Evolutionary conservation across 345 rosid species (phyloP), one percentile per base, ranked within the genome.

Genomic region (Brassica rapa): DNA sequence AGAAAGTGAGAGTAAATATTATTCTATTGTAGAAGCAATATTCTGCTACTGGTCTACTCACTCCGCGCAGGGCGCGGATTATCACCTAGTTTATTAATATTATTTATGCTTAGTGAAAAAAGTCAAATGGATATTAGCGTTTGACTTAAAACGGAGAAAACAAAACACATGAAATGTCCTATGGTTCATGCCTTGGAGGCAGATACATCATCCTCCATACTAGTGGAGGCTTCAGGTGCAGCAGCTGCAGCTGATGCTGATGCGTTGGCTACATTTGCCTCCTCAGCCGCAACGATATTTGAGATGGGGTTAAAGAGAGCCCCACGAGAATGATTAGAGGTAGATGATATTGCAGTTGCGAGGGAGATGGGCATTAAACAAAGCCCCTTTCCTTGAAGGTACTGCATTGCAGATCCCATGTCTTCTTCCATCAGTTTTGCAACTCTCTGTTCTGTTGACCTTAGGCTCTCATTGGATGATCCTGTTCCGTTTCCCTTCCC

Each of bases 341-440:
- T 82, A 0, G 41, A 86, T 16, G 99, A 93, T 51, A 93, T 91
- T 1, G 97, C 97, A 1, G 97, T 87, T 51, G 98, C 98, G 4
- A 95, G 90, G 2, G 98, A 93, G 72, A 95, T 95, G 11, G 99
- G 99, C 99, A 95, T 95, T 35, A 95, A 83, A 74, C 99, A 93
- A 4, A 95, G 96, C 1, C 99, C 99, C 70, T 95, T 95, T 61
- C 98, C 98, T 76, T 95, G 99, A 29, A 95, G 83, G 55, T 93
- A 95, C 80, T 93, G 98, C 99, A 95, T 95, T 73, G 99, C 99
- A 19, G 98, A 87, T 8, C 98, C 98, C 99, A 93, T 95, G 74
- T 95, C 99, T 80, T 95, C 96, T 59, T 95, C 98, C 96, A 95
- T 91, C 24, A 95, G 85, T 85, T 89, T 95, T 0, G 94, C 98